A percentile compares a stretch with the other conserved stretches of the same genome.
These are phyloP conservation scores for Myxozyma sirexii DNA, from an alignment of 805 yeast species.

Conservation along the genomic window DNA sequence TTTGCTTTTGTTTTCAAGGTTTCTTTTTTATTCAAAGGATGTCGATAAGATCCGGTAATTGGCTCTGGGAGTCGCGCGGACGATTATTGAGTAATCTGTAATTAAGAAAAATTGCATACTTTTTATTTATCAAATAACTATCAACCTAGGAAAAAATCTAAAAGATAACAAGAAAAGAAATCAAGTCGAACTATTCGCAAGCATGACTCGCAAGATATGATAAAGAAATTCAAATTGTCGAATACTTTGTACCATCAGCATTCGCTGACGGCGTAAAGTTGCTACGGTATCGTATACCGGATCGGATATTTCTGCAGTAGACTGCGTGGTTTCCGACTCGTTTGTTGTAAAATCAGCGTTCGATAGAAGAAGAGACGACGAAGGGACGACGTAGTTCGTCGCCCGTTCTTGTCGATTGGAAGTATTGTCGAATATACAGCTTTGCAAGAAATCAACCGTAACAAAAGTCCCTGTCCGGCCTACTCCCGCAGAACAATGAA, in stretches of 20 bases:
- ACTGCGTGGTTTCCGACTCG: not conserved
- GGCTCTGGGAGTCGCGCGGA: not conserved
- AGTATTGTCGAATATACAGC: slow-evolving; percentile 11
- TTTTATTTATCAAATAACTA: too few relatives aligned
- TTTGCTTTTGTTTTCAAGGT: not conserved
- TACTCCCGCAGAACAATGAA: slow-evolving; percentile 96
- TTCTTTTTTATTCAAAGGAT: too few relatives aligned
- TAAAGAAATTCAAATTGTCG: slow-evolving; percentile 46
- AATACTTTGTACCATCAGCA: slow-evolving; percentile 49
- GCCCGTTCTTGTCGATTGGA: not conserved
- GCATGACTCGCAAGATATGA: slow-evolving; percentile 23
- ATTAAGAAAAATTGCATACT: not conserved
- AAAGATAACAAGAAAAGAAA: not conserved
- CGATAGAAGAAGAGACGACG: not conserved
- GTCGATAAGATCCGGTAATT: too few relatives aligned
- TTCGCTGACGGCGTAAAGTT: slow-evolving; percentile 46
- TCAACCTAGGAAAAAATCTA: not conserved
- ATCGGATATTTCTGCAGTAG: slow-evolving; percentile 20
- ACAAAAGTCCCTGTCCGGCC: slow-evolving; percentile 94
- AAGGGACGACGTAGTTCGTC: not conserved
- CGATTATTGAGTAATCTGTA: not conserved
- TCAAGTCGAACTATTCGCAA: not conserved
- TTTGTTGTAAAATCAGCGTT: not conserved
- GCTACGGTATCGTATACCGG: slow-evolving; percentile 41
- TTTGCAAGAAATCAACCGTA: slow-evolving; percentile 59